Base-by-base conservation (phyloP, 2,329 filamentous ascomycete genomes). In the Fusarium sterilihyphosum region DNA sequence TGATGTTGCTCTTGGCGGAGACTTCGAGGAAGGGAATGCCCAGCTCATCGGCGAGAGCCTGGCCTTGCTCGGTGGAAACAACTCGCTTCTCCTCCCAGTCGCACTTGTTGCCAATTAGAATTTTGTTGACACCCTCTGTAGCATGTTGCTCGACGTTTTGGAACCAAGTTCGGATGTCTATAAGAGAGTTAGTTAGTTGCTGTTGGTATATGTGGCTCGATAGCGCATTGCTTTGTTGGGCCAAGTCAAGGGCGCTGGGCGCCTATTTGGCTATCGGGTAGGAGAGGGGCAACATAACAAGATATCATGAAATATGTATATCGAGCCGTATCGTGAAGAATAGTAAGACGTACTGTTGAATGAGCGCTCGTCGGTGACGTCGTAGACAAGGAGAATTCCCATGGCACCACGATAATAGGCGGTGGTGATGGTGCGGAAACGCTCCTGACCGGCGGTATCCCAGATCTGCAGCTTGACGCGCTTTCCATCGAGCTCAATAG, bases 1-100 rank as follows among this genome's bases (percentile, higher is more conserved):
- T 99, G 91, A 98, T 98, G 87, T 98, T 98, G 87, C 94, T 96
- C 90, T 99, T 99, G 75, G 96, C 96, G 24, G 94, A 97, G 73
- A 99, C 96, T 84, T 99, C 96, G 83, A 99, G 93, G 89, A 99
- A 99, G 26, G 96, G 96, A 76, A 99, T 97, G 81, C 95, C 95
- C 70, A 99, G 92, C 85, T 98, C 96, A 85, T 98, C 93, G 68
- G 96, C 96, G 65, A 99, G 90, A 76, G 92, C 92, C 84, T 99
- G 95, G 78, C 96, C 96, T 81, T 95, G 93, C 83, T 98, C 95
- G 69, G 93, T 97, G 57, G 94, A 95, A 47, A 99, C 93, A 63
- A 94, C 95, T 78, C 96, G 93, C 89, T 98, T 98, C 86, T 99
- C 96, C 85, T 98, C 96, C 96, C 96, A 98, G 85, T 99, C 96